phyloP scores from a whole-genome alignment of 768 basidiomycete genomes.

The Mycena albidolilacea region DNA sequence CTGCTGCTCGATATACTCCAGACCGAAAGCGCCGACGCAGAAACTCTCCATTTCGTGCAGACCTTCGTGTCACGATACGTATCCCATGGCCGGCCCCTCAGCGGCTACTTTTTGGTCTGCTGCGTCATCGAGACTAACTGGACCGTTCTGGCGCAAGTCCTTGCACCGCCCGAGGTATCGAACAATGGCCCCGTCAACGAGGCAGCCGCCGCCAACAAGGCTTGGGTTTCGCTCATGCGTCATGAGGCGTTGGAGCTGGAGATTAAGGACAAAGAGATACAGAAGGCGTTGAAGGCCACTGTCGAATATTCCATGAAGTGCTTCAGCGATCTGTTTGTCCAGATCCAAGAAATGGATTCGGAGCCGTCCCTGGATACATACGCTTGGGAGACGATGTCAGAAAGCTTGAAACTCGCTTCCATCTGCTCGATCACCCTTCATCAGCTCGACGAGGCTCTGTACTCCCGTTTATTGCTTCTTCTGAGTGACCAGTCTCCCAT shows the following conservation, averaged over 20 bases:
- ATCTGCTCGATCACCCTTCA: constrained; percentile 82
- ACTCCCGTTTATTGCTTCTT: constrained; percentile 78
- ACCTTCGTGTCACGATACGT: constrained; percentile 85
- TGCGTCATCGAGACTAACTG: constrained; percentile 89
- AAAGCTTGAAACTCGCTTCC: constrained; percentile 90
- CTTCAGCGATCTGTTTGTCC: constrained; percentile 81
- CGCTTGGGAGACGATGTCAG: constrained; percentile 94
- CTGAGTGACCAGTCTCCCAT: constrained; percentile 88
- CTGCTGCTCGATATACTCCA: constrained; percentile 76
- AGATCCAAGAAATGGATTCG: constrained; percentile 87
- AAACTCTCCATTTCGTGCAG: constrained; percentile 71
- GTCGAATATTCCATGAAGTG: constrained; percentile 78
- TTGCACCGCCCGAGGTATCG: constrained; percentile 53
- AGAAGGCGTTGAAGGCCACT: constrained; percentile 61
- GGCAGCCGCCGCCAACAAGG: constrained; percentile 87
- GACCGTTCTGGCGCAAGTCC: constrained; percentile 85
- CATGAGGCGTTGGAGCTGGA: constrained; percentile 62
- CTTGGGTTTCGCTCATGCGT: constrained; percentile 80
- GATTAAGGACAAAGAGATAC: constrained; percentile 53
- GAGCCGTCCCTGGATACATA: constrained; percentile 90
- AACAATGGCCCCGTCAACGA: constrained; percentile 60
- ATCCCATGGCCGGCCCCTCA: constrained; percentile 81
- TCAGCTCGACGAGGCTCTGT: constrained; percentile 78
- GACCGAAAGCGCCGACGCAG: constrained; percentile 64
- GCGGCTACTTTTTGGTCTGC: constrained; percentile 91